phyloP scores from a whole-genome alignment of 176 grass and related monocot species.

The Carex pumila region DNA sequence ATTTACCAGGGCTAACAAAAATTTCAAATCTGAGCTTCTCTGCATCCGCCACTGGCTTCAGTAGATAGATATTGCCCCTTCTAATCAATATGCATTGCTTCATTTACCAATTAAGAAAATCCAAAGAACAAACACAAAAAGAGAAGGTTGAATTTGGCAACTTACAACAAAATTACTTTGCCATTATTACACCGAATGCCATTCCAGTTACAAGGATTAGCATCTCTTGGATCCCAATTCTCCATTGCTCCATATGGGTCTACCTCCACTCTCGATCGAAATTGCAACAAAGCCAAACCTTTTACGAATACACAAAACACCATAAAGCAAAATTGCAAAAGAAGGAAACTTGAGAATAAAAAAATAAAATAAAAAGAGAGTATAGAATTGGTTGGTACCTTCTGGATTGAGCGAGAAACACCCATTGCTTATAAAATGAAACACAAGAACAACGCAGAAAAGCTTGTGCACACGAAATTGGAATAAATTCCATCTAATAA shows the following conservation, averaged over 20 bases:
- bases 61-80: not conserved
- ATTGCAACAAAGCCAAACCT: constrained; percentile 62
- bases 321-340: not conserved
- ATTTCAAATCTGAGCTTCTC: too few relatives aligned
- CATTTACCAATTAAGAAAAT: constrained; percentile 11
- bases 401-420: constrained; percentile 77
- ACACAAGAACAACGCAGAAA: constrained; percentile 21
- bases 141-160: constrained; percentile 16
- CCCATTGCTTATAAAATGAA: constrained; percentile 35
- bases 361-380: not conserved
- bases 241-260: constrained; percentile 65
- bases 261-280: constrained; percentile 60
- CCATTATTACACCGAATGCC: constrained; percentile 51
- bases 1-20: too few relatives aligned
- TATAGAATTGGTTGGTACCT: constrained; percentile 41
- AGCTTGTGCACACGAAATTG: constrained; percentile 30
- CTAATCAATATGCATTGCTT: not conserved
- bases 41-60: too few relatives aligned
- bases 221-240: constrained; percentile 49
- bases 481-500: constrained; percentile 45
- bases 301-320: constrained; percentile 15
- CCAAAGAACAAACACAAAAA: not conserved
- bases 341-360: not conserved
- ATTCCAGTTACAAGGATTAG: constrained; percentile 67
- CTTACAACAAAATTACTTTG: constrained; percentile 75